Conservation (phyloP, 352 stramenopile species). For the Pythium aristosporum region DNA sequence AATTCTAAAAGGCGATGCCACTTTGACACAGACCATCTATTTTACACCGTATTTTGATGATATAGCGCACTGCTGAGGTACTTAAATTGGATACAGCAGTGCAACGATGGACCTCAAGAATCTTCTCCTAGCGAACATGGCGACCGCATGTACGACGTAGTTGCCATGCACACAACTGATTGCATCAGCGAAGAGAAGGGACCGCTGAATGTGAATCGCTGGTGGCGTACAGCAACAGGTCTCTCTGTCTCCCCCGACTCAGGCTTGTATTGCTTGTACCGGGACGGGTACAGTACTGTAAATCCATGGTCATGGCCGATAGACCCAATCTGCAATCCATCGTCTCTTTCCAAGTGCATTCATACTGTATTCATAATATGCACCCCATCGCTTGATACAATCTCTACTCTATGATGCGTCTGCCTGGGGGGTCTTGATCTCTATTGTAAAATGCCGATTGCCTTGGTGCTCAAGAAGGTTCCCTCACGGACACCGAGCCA, state of each 20-base stretch:
- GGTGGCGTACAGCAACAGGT: background rate
- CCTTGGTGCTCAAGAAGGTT: background rate
- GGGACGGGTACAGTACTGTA: too few species aligned
- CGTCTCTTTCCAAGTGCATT: background rate
- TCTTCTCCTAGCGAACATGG: slow-evolving; percentile 15
- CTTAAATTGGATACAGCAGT: background rate
- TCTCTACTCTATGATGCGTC: slow-evolving; percentile 14
- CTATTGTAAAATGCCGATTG: background rate
- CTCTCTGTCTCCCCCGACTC: too few species aligned
- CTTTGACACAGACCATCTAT: background rate
- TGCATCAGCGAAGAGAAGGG: background rate
- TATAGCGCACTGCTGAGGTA: background rate
- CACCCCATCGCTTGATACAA: background rate
- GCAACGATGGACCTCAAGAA: background rate
- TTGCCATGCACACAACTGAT: slow-evolving; percentile 1
- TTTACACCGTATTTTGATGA: slow-evolving; percentile 10
- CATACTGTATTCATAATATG: too few species aligned
- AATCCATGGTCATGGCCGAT: too few species aligned
- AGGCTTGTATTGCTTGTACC: too few species aligned
- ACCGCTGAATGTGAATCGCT: slow-evolving; percentile 9
- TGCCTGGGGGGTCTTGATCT: background rate
- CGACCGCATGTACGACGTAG: background rate
- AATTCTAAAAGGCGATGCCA: slow-evolving; percentile 18
- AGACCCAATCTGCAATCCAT: background rate
- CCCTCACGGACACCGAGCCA: slow-evolving; percentile 6